These are phyloP conservation scores for Phlebopus sp. DNA, from an alignment of 1,284 basidiomycete genomes.

Conservation along the genomic window DNA sequence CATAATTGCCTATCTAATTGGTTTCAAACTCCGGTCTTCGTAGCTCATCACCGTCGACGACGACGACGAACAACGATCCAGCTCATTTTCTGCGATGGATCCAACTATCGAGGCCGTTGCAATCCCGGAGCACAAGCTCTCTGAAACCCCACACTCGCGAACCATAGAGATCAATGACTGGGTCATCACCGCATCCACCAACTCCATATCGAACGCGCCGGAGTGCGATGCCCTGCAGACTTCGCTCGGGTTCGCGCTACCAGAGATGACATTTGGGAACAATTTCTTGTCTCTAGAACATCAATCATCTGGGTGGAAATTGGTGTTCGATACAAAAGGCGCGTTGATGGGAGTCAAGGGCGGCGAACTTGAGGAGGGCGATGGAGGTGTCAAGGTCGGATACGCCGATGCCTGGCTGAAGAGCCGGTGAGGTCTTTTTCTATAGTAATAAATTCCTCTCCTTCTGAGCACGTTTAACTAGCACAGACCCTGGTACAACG, in stretches of 20 bases:
- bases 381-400: slow-evolving; percentile 90
- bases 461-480: slow-evolving; percentile 19
- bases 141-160: slow-evolving; percentile 63
- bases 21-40: slow-evolving; percentile 26
- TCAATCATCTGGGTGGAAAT: slow-evolving; percentile 57
- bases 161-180: slow-evolving; percentile 64
- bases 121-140: slow-evolving; percentile 60
- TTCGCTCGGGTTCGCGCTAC: slow-evolving; percentile 73
- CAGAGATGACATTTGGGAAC: slow-evolving; percentile 96
- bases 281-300: slow-evolving; percentile 75
- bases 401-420: slow-evolving; percentile 94
- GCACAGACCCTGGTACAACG: slow-evolving; percentile 58
- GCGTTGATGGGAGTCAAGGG: slow-evolving; percentile 77
- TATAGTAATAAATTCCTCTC: neutral
- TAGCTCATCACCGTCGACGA: slow-evolving; percentile 7
- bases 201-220: slow-evolving; percentile 73
- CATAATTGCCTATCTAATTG: neutral
- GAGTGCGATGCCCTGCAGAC: slow-evolving; percentile 70
- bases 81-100: slow-evolving; percentile 8
- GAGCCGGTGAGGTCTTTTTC: slow-evolving; percentile 60
- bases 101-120: slow-evolving; percentile 39
- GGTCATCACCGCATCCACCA: slow-evolving; percentile 62
- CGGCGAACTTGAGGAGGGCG: slow-evolving; percentile 72
- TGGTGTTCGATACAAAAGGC: slow-evolving; percentile 66
- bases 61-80: slow-evolving; percentile 2